A percentile compares a stretch with the other conserved stretches of the same genome.
phyloP scores from a whole-genome alignment of 164 flowering plant genomes.

The Saururus chinensis region DNA sequence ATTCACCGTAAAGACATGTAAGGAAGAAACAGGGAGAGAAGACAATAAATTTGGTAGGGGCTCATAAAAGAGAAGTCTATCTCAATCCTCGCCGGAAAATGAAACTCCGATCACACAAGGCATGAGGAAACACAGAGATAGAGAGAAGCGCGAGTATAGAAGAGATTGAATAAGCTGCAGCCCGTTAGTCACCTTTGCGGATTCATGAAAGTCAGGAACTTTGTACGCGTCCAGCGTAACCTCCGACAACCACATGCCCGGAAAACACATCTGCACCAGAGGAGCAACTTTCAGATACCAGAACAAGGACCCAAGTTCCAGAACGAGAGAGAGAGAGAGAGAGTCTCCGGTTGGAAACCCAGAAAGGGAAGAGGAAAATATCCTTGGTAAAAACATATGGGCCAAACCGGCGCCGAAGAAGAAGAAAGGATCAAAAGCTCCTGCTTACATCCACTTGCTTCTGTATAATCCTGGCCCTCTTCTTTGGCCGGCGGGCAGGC shows the following conservation, averaged over 20 bases:
- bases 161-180: background rate
- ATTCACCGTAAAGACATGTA: too few species aligned
- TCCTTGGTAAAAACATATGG: too few species aligned
- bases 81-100: background rate
- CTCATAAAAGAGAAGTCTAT: background rate
- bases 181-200: slow-evolving; percentile 1
- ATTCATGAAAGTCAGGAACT: slow-evolving; percentile 32
- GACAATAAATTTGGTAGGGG: too few species aligned
- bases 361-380: background rate
- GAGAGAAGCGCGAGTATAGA: background rate
- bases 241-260: slow-evolving; percentile 54
- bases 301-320: background rate
- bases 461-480: slow-evolving; percentile 40
- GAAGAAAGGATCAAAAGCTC: background rate
- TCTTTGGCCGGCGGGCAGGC: slow-evolving; percentile 67
- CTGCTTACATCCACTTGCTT: slow-evolving; percentile 52
- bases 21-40: background rate
- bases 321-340: too few species aligned
- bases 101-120: background rate
- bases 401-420: background rate
- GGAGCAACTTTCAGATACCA: background rate
- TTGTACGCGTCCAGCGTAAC: slow-evolving; percentile 35
- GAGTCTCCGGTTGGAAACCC: background rate
- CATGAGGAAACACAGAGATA: background rate
- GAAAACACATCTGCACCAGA: slow-evolving; percentile 35